Base-by-base conservation (phyloP, 2,329 filamentous ascomycete species). In the Fusarium sp. region DNA sequence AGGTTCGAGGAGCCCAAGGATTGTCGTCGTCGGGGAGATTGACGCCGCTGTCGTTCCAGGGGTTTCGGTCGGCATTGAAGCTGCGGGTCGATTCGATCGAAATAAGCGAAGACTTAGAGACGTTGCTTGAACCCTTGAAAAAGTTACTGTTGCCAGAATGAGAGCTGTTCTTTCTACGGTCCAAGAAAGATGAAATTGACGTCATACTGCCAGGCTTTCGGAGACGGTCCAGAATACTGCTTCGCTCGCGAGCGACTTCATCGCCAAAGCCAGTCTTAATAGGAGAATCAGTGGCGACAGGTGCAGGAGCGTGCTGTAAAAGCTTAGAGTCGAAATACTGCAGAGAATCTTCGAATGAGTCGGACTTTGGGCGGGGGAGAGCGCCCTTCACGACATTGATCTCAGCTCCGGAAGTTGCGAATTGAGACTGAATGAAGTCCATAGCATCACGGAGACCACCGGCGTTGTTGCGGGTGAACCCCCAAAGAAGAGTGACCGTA, bases 321-420 rank as follows among this genome's bases (percentile, higher is more conserved):
- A 99, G 89, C 85, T 98, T 98, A 5, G 96, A 98, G 81, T 98
- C 94, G 80, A 99, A 99, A 85, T 95, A 98, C 65, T 95, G 96
- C 59, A 98, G 88, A 13, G 96, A 97, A 78, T 99, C 96, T 81
- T 99, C 96, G 75, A 99, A 99, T 0, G 96, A 98, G 82, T 99
- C 96, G 2, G 96, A 98, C 85, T 98, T 98, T 72, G 96, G 96
- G n/a, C 96, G 93, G 26, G 96, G 95, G 74, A 98, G 96, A n/a
- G 94, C 92, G 59, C 96, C 96, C 82, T 97, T 97, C 79, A 98
- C 91, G 47, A 95, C 92, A 65, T 90, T 93, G 15, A 92, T 90
- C 78, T 98, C 94, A n/a, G 98, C 90, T n/a, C 94, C 93, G 52
- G 95, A 93, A 49, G 94, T 92, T 35, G 97, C 93, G 70, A 98